These are phyloP conservation scores for Helotiales sp. DNA, from an alignment of 2,329 filamentous ascomycete genomes.

Conservation along the genomic window DNA sequence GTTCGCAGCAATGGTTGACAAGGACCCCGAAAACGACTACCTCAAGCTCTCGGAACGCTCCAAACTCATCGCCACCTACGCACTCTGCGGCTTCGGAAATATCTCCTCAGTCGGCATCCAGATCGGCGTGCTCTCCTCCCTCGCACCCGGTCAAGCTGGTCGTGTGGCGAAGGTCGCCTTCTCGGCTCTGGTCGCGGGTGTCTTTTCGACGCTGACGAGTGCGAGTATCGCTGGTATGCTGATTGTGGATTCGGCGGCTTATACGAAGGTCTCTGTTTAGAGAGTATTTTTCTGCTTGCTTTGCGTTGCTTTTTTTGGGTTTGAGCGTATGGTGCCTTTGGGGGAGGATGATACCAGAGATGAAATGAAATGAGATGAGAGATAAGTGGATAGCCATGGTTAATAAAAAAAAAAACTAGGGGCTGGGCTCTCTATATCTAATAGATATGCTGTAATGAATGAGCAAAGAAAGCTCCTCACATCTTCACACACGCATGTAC, in stretches of 20 bases:
- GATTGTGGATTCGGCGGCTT: conserved; percentile 57
- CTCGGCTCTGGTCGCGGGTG: conserved; percentile 77
- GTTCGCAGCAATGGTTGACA: conserved; percentile 12
- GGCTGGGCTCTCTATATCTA: too few species aligned
- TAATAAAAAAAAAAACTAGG: too few species aligned
- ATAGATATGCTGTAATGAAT: too few species aligned
- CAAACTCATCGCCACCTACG: conserved; percentile 82
- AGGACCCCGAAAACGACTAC: conserved; percentile 51
- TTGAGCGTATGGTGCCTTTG: too few species aligned
- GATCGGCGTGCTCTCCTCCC: conserved; percentile 84
- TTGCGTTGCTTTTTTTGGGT: too few species aligned
- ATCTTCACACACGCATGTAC: too few species aligned
- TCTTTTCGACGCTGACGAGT: conserved; percentile 78
- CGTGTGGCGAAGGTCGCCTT: conserved; percentile 78
- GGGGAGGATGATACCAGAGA: too few species aligned
- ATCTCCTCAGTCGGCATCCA: conserved; percentile 87
- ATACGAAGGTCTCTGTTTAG: conserved; percentile 18
- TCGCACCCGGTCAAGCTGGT: conserved; percentile 74
- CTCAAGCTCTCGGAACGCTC: conserved; percentile 69
- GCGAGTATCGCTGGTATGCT: conserved; percentile 80
- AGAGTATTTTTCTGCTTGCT: too few species aligned
- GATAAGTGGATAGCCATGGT: too few species aligned
- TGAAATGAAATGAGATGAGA: too few species aligned
- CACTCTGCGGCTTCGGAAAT: conserved; percentile 83
- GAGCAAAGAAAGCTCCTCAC: too few species aligned